These are phyloP conservation scores for Monilinia fructigena DNA, from an alignment of 2,329 filamentous ascomycete species.

Conservation along the genomic window DNA sequence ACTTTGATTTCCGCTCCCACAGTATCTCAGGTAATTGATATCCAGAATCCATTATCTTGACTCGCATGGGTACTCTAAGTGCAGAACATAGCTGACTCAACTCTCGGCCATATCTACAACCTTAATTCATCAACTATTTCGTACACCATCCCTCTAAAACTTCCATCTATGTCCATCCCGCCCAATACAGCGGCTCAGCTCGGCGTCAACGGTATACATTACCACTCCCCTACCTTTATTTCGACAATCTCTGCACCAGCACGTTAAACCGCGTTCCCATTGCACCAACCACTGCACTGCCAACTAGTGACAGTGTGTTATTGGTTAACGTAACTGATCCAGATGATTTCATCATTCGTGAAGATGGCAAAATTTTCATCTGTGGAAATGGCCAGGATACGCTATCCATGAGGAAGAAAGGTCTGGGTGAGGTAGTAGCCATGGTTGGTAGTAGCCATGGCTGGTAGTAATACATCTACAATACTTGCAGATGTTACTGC, in stretches of 20 bases:
- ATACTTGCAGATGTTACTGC: slow-evolving; percentile 28
- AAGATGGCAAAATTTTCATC: slow-evolving; percentile 26
- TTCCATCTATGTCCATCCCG: slow-evolving; percentile 30
- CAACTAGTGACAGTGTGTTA: slow-evolving; percentile 8
- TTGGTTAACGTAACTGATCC: slow-evolving; percentile 6
- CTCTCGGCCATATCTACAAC: slow-evolving; percentile 30
- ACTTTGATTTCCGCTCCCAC: background rate
- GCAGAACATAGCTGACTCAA: slow-evolving; percentile 29
- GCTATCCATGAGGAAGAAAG: slow-evolving; percentile 17
- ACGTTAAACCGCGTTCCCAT: slow-evolving; percentile 12
- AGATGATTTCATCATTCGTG: slow-evolving; percentile 27
- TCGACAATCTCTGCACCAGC: slow-evolving; percentile 30
- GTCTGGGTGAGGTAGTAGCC: slow-evolving; percentile 1
- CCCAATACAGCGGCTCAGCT: slow-evolving; percentile 20
- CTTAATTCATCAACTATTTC: slow-evolving; percentile 31
- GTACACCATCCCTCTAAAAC: slow-evolving; percentile 33
- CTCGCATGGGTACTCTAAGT: slow-evolving; percentile 33
- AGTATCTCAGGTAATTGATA: slow-evolving; percentile 23
- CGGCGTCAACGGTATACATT: slow-evolving; percentile 37
- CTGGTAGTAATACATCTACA: slow-evolving; percentile 23
- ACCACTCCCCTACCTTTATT: slow-evolving; percentile 32
- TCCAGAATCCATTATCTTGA: slow-evolving; percentile 28
- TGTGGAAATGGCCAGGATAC: slow-evolving; percentile 23
- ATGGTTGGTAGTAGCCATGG: slow-evolving; percentile 13
- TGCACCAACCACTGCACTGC: background rate